Conservation (phyloP, 805 yeast genomes). For the Martiniozyma abietophila region DNA sequence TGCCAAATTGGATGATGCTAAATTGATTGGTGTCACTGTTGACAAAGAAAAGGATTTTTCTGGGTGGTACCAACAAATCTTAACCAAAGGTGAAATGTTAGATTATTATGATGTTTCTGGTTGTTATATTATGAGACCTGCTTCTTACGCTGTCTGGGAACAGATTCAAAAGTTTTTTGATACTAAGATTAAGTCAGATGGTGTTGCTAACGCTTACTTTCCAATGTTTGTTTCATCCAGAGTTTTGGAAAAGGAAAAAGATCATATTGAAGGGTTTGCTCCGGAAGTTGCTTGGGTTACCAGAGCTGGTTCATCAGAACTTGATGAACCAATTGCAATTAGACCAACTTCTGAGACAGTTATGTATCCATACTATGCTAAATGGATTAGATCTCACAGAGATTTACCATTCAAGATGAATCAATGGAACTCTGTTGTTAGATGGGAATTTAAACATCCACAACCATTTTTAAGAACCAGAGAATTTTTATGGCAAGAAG, state of each 20-base stretch:
- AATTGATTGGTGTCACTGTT: constrained; percentile 90
- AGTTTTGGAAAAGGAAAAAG: constrained; percentile 95
- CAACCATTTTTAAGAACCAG: constrained; percentile 98
- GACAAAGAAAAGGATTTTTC: constrained; percentile 90
- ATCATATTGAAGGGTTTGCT: constrained; percentile 97
- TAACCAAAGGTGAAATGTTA: constrained; percentile 95
- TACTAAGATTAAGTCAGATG: constrained; percentile 67
- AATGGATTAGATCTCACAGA: constrained; percentile 98
- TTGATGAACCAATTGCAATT: constrained; percentile 97
- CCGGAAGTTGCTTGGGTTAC: constrained; percentile 99
- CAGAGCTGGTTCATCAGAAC: constrained; percentile 84
- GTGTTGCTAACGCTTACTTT: constrained; percentile 93
- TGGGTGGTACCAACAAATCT: constrained; percentile 94
- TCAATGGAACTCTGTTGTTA: constrained; percentile 99
- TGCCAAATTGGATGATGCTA: constrained; percentile 75
- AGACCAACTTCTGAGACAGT: constrained; percentile 99
- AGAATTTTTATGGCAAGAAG: constrained; percentile 99
- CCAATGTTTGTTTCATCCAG: constrained; percentile 95
- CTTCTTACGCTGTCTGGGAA: constrained; percentile 94
- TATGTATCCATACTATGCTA: constrained; percentile 98
- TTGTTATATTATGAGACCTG: constrained; percentile 95
- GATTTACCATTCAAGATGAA: constrained; percentile 93
- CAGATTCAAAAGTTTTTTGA: constrained; percentile 83
- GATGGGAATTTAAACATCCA: constrained; percentile 99
- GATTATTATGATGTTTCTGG: constrained; percentile 99